A percentile compares a stretch with the other conserved stretches of the same genome.
phyloP scores from a whole-genome alignment of 805 yeast species.

The Hanseniaspora mollemarum region DNA sequence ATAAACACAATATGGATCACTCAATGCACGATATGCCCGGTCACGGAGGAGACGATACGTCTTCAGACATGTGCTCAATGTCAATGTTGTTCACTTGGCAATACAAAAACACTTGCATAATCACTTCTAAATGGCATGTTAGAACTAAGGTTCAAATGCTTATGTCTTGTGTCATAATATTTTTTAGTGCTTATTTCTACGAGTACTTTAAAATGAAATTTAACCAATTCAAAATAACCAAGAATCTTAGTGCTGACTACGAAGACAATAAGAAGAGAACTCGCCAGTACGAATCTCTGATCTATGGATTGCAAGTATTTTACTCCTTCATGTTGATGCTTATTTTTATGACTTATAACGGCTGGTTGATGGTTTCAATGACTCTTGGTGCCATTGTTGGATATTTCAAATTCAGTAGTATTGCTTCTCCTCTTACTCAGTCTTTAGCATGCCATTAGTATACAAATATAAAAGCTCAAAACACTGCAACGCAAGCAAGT shows the following conservation, averaged over 20 bases:
- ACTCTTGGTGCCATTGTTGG: conserved; percentile 64
- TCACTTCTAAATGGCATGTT: conserved; percentile 74
- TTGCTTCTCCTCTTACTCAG: not conserved
- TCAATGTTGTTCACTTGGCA: conserved; percentile 74
- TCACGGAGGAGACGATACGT: conserved; percentile 18
- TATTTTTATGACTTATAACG: conserved; percentile 76
- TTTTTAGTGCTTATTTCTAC: conserved; percentile 43
- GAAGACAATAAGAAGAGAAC: conserved; percentile 12
- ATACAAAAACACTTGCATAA: conserved; percentile 58
- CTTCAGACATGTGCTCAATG: conserved; percentile 38
- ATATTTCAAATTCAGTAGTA: conserved; percentile 38
- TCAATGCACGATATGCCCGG: conserved; percentile 19
- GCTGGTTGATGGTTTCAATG: conserved; percentile 71
- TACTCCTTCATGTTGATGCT: conserved; percentile 66
- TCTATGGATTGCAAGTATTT: conserved; percentile 56
- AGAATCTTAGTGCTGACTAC: not conserved
- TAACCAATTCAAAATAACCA: conserved; percentile 16
- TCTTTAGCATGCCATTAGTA: conserved; percentile 14
- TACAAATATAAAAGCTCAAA: not conserved
- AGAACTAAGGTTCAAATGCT: conserved; percentile 41
- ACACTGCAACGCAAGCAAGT: too few relatives aligned
- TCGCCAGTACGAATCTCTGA: conserved; percentile 30
- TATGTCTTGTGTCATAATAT: conserved; percentile 41
- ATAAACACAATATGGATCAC: conserved; percentile 14
- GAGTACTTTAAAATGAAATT: conserved; percentile 40